These are phyloP conservation scores for Lyophyllum decastes DNA, from an alignment of 768 basidiomycete species.

Conservation along the genomic window DNA sequence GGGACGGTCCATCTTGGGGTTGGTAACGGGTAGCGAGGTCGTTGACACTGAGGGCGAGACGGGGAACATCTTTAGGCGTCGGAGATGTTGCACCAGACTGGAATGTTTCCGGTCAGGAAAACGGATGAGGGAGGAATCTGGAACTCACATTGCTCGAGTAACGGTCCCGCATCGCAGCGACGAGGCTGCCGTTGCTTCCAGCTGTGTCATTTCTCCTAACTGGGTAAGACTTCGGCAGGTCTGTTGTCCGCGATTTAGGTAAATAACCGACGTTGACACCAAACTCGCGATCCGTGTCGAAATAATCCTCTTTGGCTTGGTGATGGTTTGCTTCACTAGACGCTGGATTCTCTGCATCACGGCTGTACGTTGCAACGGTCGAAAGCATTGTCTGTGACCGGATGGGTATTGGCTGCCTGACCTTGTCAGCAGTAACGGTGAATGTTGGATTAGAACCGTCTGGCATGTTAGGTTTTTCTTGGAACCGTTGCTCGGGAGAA, in stretches of 20 bases:
- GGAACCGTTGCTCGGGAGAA: neutral
- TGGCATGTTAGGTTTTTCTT: constrained; percentile 1
- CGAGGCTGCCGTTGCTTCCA: constrained; percentile 56
- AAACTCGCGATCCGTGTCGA: constrained; percentile 32
- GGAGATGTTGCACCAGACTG: constrained; percentile 56
- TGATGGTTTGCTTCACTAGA: neutral
- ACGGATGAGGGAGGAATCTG: constrained; percentile 4
- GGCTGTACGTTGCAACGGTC: neutral
- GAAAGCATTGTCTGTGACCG: neutral
- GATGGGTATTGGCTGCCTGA: neutral
- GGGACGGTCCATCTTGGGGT: constrained; percentile 40
- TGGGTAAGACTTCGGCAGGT: constrained; percentile 28
- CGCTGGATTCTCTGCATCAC: neutral
- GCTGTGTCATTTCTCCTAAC: constrained; percentile 56
- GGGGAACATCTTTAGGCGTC: constrained; percentile 61
- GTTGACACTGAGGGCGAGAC: constrained; percentile 62
- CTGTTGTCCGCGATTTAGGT: constrained; percentile 29
- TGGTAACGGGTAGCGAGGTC: constrained; percentile 67
- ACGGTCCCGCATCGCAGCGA: constrained; percentile 68
- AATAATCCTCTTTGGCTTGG: constrained; percentile 18
- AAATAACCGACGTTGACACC: constrained; percentile 24
- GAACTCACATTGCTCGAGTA: constrained; percentile 58
- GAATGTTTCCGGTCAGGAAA: constrained; percentile 7
- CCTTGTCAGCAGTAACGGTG: neutral
- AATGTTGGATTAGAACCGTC: neutral